phyloP scores from a whole-genome alignment of 2,329 filamentous ascomycete species.

The Monilinia laxa region DNA sequence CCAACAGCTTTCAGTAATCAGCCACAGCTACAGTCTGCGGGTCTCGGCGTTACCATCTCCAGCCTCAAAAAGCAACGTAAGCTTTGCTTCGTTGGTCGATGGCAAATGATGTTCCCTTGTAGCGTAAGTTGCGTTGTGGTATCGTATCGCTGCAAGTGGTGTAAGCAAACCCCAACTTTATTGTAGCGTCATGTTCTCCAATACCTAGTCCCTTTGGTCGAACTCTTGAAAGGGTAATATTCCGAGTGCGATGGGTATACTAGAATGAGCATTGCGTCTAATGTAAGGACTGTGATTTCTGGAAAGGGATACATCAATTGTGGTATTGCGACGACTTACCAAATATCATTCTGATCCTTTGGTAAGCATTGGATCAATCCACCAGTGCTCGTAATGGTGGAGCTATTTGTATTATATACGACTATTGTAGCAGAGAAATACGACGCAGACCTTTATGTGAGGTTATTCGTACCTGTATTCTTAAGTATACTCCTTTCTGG shows the following conservation, averaged over 20 bases:
- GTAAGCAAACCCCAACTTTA: neutral
- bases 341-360: neutral
- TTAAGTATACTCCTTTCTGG: neutral
- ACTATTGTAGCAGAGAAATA: neutral
- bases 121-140: neutral
- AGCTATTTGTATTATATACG: conserved; percentile 5
- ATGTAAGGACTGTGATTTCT: neutral
- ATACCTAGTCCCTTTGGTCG: neutral
- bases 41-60: neutral
- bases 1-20: conserved; percentile 4
- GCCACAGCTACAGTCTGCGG: neutral
- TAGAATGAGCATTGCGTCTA: neutral
- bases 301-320: neutral
- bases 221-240: neutral
- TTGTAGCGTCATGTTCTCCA: neutral
- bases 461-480: neutral
- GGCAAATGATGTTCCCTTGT: no score
- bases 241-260: neutral
- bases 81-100: neutral
- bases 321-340: neutral
- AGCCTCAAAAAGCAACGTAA: neutral
- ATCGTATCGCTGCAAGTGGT: neutral
- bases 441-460: neutral
- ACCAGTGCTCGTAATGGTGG: conserved; percentile 11
- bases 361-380: neutral